These are phyloP conservation scores for Talaromyces sp. DNA, from an alignment of 2,329 filamentous ascomycete genomes.

Conservation along the genomic window DNA sequence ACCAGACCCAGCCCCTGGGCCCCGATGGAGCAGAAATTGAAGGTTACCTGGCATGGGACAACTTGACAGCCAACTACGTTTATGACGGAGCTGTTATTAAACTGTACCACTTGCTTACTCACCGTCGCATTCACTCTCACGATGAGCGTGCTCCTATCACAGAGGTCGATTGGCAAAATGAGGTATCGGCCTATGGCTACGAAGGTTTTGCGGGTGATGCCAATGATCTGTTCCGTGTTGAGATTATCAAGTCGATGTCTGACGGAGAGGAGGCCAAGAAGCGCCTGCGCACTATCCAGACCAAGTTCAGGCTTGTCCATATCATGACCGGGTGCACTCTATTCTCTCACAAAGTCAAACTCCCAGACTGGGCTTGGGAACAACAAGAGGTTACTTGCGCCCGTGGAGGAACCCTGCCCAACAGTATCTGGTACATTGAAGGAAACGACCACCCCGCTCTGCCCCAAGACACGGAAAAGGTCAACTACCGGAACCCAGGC, in stretches of 20 bases:
- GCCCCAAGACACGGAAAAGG: conserved; percentile 72
- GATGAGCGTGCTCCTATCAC: conserved; percentile 79
- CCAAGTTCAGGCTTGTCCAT: conserved; percentile 92
- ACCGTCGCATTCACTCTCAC: conserved; percentile 91
- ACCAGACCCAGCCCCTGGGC: conserved; percentile 85
- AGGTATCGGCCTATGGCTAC: conserved; percentile 94
- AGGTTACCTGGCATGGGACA: conserved; percentile 80
- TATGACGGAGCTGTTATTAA: conserved; percentile 74
- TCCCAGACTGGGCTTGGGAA: conserved; percentile 95
- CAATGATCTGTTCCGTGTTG: conserved; percentile 90
- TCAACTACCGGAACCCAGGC: conserved; percentile 90
- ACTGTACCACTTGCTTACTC: conserved; percentile 76
- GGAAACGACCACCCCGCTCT: conserved; percentile 79
- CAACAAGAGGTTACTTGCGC: conserved; percentile 99
- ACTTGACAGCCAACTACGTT: conserved; percentile 62
- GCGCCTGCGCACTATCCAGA: conserved; percentile 85
- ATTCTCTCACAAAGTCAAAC: conserved; percentile 98
- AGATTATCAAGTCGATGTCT: conserved; percentile 89
- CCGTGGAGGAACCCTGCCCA: conserved; percentile 81
- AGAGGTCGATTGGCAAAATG: conserved; percentile 90
- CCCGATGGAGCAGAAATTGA: conserved; percentile 66
- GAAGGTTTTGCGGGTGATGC: conserved; percentile 95
- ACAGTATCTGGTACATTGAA: conserved; percentile 97
- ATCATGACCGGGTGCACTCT: conserved; percentile 94
- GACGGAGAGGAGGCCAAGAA: conserved; percentile 72